These are phyloP conservation scores for Diaporthe velutina DNA, from an alignment of 2,329 filamentous ascomycete genomes.

Conservation along the genomic window DNA sequence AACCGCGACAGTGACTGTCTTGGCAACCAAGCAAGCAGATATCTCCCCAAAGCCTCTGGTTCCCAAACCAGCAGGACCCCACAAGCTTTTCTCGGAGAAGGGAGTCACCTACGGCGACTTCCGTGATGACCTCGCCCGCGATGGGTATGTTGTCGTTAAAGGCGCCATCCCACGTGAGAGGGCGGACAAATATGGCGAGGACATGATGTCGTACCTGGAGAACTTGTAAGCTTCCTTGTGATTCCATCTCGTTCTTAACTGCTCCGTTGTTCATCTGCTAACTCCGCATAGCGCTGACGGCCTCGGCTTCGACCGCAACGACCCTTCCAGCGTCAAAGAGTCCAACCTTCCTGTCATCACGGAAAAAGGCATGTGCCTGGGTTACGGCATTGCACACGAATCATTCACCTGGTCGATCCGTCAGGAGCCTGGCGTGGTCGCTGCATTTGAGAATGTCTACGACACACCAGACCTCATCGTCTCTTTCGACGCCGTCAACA, in stretches of 20 bases:
- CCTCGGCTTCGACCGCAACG: conserved; percentile 39
- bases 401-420: conserved; percentile 62
- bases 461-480: conserved; percentile 60
- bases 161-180: conserved; percentile 32
- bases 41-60: neutral
- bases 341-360: conserved; percentile 49
- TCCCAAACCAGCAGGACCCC: conserved; percentile 5
- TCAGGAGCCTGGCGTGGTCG: conserved; percentile 59
- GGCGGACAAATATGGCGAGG: conserved; percentile 37
- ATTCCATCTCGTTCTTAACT: conserved; percentile 42
- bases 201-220: conserved; percentile 38
- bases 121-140: conserved; percentile 59
- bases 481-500: conserved; percentile 62
- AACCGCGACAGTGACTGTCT: conserved; percentile 36
- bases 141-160: conserved; percentile 45
- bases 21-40: neutral
- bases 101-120: conserved; percentile 52
- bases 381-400: conserved; percentile 62
- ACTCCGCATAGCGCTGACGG: neutral
- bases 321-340: conserved; percentile 36
- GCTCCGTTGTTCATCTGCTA: neutral
- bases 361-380: conserved; percentile 62
- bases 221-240: conserved; percentile 39
- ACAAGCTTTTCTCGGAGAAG: conserved; percentile 1
- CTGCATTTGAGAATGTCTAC: conserved; percentile 60